Evolutionary conservation across 495 filamentous ascomycete genomes (phyloP).

Genomic region (Ascobolus immersus): DNA sequence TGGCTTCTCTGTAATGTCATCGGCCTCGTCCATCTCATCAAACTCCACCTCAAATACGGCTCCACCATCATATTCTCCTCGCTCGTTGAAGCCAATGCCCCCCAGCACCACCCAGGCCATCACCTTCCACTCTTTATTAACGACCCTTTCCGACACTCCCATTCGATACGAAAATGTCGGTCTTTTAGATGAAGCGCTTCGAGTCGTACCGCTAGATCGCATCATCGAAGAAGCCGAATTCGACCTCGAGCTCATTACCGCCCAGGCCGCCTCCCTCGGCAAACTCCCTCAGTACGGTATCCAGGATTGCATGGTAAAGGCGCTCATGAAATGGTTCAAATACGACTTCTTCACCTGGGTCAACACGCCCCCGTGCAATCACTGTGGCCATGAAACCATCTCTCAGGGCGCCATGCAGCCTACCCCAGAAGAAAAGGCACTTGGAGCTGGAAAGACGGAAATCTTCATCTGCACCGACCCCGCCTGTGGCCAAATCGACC

Average conservation of each 20-base stretch:
- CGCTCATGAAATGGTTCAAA: constrained; percentile 91
- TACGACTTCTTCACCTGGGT: constrained; percentile 86
- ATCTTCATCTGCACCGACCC: constrained; percentile 56
- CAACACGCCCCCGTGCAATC: constrained; percentile 70
- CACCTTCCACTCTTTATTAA: constrained; percentile 61
- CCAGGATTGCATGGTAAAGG: constrained; percentile 86
- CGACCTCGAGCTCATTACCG: constrained; percentile 62
- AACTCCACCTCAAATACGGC: too few relatives aligned
- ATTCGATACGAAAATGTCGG: constrained; percentile 93
- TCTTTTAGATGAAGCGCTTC: constrained; percentile 73
- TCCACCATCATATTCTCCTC: too few relatives aligned
- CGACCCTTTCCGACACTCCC: constrained; percentile 58
- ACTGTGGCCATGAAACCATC: constrained; percentile 60
- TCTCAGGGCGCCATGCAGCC: constrained; percentile 59
- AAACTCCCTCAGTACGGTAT: constrained; percentile 85
- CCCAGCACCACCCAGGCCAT: too few relatives aligned
- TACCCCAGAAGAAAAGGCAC: constrained; percentile 64
- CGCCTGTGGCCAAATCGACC: constrained; percentile 48
- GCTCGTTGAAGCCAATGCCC: too few relatives aligned
- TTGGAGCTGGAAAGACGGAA: constrained; percentile 65
- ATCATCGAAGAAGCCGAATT: constrained; percentile 89
- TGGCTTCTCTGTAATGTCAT: too few relatives aligned
- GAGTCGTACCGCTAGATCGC: constrained; percentile 63
- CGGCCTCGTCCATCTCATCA: too few relatives aligned
- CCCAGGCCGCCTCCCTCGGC: constrained; percentile 61